Percentiles rank a stretch among this genome's conserved stretches.
phyloP scores from a whole-genome alignment of 202 grass and related monocot genomes.

The Schoenoplectus triqueter region DNA sequence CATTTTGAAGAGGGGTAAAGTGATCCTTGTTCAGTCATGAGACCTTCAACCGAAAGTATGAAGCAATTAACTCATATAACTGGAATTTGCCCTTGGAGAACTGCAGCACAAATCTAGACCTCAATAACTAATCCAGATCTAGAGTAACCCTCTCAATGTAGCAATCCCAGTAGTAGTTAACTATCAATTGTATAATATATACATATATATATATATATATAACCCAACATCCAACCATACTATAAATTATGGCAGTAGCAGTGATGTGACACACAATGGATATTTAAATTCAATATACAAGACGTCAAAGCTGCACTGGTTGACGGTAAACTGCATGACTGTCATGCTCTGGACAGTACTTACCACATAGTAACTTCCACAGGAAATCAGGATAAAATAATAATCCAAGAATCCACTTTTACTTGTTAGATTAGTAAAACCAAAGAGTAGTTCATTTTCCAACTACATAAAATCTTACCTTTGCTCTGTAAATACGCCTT shows the following conservation, averaged over 20 bases:
- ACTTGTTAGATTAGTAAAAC: constrained; percentile 17
- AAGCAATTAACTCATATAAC: not conserved
- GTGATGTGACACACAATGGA: not conserved
- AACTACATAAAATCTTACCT: not conserved
- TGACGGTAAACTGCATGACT: not conserved
- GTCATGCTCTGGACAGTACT: not conserved
- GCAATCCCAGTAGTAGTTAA: not conserved
- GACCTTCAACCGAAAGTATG: not conserved
- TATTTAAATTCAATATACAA: not conserved
- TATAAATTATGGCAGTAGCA: not conserved
- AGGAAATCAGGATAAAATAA: not conserved
- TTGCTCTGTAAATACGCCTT: constrained; percentile 17
- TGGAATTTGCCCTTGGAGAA: not conserved
- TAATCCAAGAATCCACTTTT: constrained; percentile 32
- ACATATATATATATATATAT: not conserved
- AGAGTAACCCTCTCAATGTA: constrained; percentile 14
- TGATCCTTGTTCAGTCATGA: not conserved
- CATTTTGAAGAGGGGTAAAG: not conserved
- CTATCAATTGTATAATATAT: not conserved
- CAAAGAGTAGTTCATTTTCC: constrained; percentile 18
- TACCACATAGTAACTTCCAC: not conserved
- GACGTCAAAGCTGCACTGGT: not conserved
- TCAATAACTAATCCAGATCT: constrained; percentile 16
- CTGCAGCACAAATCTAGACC: constrained; percentile 9
- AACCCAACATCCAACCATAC: too few relatives aligned